phyloP scores from a whole-genome alignment of 2,329 filamentous ascomycete genomes.

The Cladophialophora immunda region DNA sequence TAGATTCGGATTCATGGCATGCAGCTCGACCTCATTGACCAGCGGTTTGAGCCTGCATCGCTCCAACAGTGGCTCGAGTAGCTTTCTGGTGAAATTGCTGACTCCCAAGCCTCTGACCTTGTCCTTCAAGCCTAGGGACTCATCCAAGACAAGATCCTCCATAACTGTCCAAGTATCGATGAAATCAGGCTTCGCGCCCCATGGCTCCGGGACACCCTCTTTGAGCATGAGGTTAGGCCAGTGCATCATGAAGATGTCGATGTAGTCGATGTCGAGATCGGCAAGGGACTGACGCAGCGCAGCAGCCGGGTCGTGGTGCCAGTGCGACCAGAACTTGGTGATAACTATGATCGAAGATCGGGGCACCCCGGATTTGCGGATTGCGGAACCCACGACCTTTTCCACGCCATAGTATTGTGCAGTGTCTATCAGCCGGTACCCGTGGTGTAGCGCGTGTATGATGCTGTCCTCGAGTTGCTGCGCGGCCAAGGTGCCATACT shows the following conservation, averaged over 20 bases:
- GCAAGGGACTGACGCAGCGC: slow-evolving; percentile 67
- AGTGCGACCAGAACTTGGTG: slow-evolving; percentile 73
- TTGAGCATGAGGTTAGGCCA: slow-evolving; percentile 49
- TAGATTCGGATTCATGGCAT: slow-evolving; percentile 46
- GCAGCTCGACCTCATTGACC: slow-evolving; percentile 48
- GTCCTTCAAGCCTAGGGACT: slow-evolving; percentile 27
- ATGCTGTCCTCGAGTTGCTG: slow-evolving; percentile 43
- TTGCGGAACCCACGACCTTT: slow-evolving; percentile 69
- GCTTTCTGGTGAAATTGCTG: slow-evolving; percentile 47
- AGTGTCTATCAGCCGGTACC: slow-evolving; percentile 49
- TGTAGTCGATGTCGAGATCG: slow-evolving; percentile 70
- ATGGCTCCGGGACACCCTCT: slow-evolving; percentile 39
- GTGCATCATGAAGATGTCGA: slow-evolving; percentile 76
- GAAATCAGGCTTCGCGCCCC: slow-evolving; percentile 42
- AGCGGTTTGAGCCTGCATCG: slow-evolving; percentile 37
- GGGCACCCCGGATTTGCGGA: slow-evolving; percentile 70
- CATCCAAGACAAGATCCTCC: slow-evolving; percentile 41
- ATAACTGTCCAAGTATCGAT: slow-evolving; percentile 44
- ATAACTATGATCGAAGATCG: slow-evolving; percentile 71
- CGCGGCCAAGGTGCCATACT: slow-evolving; percentile 35
- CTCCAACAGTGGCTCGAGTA: slow-evolving; percentile 43
- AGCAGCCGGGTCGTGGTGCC: slow-evolving; percentile 68
- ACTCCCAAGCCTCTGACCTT: slow-evolving; percentile 46
- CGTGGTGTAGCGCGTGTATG: slow-evolving; percentile 41
- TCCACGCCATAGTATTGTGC: slow-evolving; percentile 68